Evolutionary conservation across 257 asterid species (phyloP).

Genomic region (Coffea canephora): DNA sequence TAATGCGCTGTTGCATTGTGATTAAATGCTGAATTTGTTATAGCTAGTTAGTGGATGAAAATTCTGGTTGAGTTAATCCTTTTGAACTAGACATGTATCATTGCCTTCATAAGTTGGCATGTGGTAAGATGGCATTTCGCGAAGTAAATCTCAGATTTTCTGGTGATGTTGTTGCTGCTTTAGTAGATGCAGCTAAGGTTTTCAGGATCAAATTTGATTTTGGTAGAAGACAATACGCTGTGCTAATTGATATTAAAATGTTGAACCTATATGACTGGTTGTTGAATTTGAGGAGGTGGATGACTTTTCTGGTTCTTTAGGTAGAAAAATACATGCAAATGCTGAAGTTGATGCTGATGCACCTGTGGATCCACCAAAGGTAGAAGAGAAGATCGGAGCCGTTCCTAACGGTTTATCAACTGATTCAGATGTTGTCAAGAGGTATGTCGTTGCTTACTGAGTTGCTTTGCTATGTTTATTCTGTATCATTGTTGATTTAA

Average conservation of each 20-base stretch:
- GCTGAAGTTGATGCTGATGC: constrained; percentile 70
- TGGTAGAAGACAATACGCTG: not conserved
- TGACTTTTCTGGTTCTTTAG: constrained; percentile 26
- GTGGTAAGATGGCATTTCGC: not conserved
- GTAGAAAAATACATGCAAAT: constrained; percentile 66
- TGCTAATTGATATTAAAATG: not conserved
- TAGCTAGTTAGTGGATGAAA: too few relatives aligned
- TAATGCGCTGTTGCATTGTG: not conserved
- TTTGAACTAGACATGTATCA: too few relatives aligned
- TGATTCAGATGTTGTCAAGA: constrained; percentile 80
- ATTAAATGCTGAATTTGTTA: too few relatives aligned
- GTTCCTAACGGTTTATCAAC: constrained; percentile 83
- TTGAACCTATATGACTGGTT: not conserved
- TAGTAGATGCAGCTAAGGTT: not conserved
- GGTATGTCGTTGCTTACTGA: constrained; percentile 33
- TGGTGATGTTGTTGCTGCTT: not conserved
- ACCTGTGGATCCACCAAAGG: constrained; percentile 76
- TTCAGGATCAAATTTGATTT: not conserved
- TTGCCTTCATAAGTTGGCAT: not conserved
- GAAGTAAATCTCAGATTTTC: too few relatives aligned
- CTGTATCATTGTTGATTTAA: not conserved
- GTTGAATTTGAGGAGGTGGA: not conserved
- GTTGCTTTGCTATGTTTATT: not conserved
- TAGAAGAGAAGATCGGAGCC: constrained; percentile 79
- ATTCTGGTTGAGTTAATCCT: too few relatives aligned